Percentiles rank a stretch among this genome's conserved stretches.
Conservation (phyloP, 2,329 filamentous ascomycete species). For the Chlorencoelia australis region DNA sequence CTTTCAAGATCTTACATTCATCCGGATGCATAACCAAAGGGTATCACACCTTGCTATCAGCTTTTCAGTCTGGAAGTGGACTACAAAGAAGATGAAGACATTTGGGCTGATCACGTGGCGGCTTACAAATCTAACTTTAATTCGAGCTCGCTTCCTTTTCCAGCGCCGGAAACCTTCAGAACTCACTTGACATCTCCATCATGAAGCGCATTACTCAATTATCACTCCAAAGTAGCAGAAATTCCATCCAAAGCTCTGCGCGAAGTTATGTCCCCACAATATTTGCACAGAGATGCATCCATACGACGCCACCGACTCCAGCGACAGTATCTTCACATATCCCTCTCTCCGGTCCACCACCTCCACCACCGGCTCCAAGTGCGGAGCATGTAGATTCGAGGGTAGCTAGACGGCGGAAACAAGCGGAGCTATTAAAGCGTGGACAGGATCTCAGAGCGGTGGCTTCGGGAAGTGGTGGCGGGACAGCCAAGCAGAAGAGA, state of each 20-base stretch:
- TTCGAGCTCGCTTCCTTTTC: no score
- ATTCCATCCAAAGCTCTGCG: conserved; percentile 9
- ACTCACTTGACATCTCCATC: no score
- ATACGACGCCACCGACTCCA: conserved; percentile 17
- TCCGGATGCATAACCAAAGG: no score
- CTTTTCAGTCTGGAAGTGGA: no score
- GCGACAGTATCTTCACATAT: conserved; percentile 31
- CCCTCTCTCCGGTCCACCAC: conserved; percentile 49
- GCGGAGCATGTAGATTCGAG: conserved; percentile 30
- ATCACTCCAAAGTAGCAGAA: conserved; percentile 5
- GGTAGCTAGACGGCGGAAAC: conserved; percentile 40
- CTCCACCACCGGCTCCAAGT: conserved; percentile 40
- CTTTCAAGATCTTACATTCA: no score
- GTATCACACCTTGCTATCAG: no score
- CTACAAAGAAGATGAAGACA: no score
- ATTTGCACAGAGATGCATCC: conserved; percentile 16
- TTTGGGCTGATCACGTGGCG: no score
- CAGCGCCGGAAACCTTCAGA: no score
- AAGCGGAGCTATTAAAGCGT: conserved; percentile 44
- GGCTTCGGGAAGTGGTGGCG: conserved; percentile 29
- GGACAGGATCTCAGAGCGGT: conserved; percentile 38
- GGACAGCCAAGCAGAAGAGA: conserved; percentile 46
- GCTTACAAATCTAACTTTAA: no score
- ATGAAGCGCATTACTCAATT: conserved; percentile 26
- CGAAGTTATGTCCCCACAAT: conserved; percentile 2